These are phyloP conservation scores for Volvariella surrecta DNA, from an alignment of 1,284 basidiomycete genomes.

Conservation along the genomic window DNA sequence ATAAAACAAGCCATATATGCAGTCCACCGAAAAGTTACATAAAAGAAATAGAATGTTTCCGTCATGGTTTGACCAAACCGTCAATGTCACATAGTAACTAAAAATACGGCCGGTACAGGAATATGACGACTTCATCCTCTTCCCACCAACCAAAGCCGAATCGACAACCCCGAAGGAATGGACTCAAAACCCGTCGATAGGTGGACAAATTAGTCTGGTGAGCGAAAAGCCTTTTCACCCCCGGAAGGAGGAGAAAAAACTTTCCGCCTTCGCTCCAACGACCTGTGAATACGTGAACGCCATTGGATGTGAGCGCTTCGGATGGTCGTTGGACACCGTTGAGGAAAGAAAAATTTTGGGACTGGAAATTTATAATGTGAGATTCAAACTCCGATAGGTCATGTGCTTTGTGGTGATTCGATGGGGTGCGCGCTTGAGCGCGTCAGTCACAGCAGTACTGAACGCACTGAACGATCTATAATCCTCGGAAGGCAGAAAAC, in stretches of 20 bases:
- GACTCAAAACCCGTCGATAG: slow-evolving; percentile 20
- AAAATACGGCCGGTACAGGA: slow-evolving; percentile 63
- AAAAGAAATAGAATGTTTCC: slow-evolving; percentile 51
- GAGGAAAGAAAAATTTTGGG: slow-evolving; percentile 4
- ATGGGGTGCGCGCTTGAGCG: too few species aligned
- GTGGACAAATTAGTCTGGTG: slow-evolving; percentile 47
- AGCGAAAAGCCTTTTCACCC: slow-evolving; percentile 33
- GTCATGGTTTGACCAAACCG: slow-evolving; percentile 74
- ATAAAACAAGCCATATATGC: too few species aligned
- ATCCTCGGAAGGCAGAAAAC: too few species aligned
- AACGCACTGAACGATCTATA: too few species aligned
- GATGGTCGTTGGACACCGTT: slow-evolving; percentile 5
- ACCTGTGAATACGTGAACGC: slow-evolving; percentile 39
- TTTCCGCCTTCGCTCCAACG: slow-evolving; percentile 60
- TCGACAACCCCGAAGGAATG: slow-evolving; percentile 22
- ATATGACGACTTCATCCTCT: slow-evolving; percentile 54
- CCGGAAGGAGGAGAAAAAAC: slow-evolving; percentile 16
- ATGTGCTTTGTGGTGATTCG: not conserved
- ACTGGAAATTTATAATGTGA: not conserved
- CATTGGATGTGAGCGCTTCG: slow-evolving; percentile 23
- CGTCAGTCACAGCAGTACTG: too few species aligned
- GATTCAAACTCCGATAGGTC: not conserved
- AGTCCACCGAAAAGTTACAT: too few species aligned
- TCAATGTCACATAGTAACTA: slow-evolving; percentile 69
- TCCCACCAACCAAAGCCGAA: slow-evolving; percentile 26